Evolutionary conservation across 148 eudicot genomes (phyloP).

Genomic region (Talinum fruticosum): DNA sequence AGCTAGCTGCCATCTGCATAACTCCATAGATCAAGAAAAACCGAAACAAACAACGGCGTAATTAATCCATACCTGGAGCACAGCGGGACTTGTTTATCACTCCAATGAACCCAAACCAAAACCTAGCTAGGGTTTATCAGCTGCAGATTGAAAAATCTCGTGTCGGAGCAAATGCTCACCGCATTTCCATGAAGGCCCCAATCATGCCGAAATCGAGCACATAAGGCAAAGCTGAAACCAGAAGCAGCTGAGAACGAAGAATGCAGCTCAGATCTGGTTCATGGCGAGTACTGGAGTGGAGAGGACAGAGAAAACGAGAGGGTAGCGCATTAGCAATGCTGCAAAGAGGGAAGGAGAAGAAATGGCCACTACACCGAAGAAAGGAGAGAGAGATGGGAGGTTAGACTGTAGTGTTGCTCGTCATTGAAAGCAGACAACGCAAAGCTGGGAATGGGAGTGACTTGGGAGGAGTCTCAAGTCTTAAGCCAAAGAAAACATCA

Average conservation of each 20-base stretch:
- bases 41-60: background rate
- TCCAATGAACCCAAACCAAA: background rate
- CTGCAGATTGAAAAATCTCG: background rate
- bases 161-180: background rate
- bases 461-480: slow-evolving; percentile 9
- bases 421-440: too few relatives aligned
- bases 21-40: background rate
- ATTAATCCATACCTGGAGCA: background rate
- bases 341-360: background rate
- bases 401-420: too few relatives aligned
- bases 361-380: background rate
- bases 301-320: background rate
- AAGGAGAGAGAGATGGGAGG: background rate
- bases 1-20: background rate
- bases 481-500: slow-evolving; percentile 19
- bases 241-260: background rate
- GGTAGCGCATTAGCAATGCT: background rate
- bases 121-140: background rate
- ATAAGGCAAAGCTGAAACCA: background rate
- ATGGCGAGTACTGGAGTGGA: background rate
- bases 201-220: background rate
- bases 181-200: background rate
- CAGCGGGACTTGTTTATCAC: background rate
- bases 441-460: background rate
- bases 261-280: background rate